Evolutionary conservation across 768 basidiomycete genomes (phyloP).

Genomic region (Gelatoporia subvermispora): DNA sequence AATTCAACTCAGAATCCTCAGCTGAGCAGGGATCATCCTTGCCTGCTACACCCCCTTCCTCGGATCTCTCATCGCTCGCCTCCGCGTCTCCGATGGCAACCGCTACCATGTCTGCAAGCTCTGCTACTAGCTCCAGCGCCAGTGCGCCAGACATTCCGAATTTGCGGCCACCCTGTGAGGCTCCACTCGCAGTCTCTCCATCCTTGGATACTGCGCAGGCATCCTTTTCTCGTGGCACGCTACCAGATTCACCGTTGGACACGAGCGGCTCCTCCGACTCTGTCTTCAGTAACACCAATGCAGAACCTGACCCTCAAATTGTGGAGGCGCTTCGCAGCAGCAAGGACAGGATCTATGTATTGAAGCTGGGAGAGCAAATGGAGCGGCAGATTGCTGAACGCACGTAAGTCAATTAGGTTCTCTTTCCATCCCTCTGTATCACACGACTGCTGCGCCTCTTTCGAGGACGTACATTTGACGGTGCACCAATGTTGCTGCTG

Average conservation of each 20-base stretch:
- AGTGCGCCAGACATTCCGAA: slow-evolving; percentile 15
- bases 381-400: slow-evolving; percentile 73
- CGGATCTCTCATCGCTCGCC: background rate
- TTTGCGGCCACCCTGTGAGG: slow-evolving; percentile 8
- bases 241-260: slow-evolving; percentile 4
- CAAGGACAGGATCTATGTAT: slow-evolving; percentile 84
- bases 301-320: slow-evolving; percentile 73
- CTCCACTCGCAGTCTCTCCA: slow-evolving; percentile 13
- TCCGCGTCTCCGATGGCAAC: slow-evolving; percentile 8
- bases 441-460: slow-evolving; percentile 8
- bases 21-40: background rate
- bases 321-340: slow-evolving; percentile 78
- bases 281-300: slow-evolving; percentile 6
- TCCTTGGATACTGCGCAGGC: slow-evolving; percentile 13
- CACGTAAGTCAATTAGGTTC: slow-evolving; percentile 43
- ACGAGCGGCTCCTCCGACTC: slow-evolving; percentile 9
- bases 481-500: background rate
- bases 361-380: slow-evolving; percentile 86
- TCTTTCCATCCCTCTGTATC: slow-evolving; percentile 6
- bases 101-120: slow-evolving; percentile 12
- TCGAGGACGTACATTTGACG: background rate
- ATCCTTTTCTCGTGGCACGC: slow-evolving; percentile 5
- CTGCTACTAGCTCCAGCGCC: slow-evolving; percentile 10
- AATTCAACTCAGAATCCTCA: background rate
- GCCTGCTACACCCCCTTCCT: background rate